A percentile compares a stretch with the other conserved stretches of the same genome.
These are phyloP conservation scores for Pelargonium australe DNA, from an alignment of 441 rosid species.

Conservation along the genomic window DNA sequence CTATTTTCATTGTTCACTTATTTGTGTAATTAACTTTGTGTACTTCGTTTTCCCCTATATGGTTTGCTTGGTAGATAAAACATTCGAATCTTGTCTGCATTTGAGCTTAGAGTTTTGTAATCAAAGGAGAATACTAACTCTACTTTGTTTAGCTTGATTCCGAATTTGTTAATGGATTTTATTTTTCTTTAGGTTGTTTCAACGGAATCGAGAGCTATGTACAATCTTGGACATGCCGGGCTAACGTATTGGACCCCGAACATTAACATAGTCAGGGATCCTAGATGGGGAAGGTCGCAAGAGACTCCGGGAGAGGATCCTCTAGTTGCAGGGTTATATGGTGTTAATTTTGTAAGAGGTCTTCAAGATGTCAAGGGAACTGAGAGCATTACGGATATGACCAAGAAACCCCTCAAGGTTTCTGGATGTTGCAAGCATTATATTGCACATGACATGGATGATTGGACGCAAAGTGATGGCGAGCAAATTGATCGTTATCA, in stretches of 20 bases:
- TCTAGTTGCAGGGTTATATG: constrained; percentile 32
- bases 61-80: too few relatives aligned
- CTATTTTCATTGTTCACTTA: too few relatives aligned
- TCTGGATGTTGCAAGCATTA: constrained; percentile 50
- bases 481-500: constrained; percentile 31
- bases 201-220: constrained; percentile 46
- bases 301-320: constrained; percentile 59
- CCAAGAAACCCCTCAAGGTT: constrained; percentile 32
- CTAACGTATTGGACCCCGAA: constrained; percentile 48
- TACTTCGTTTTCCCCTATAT: too few relatives aligned
- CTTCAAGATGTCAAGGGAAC: constrained; percentile 39
- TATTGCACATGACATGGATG: constrained; percentile 40
- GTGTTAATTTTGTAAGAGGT: constrained; percentile 37
- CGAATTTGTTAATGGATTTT: not conserved
- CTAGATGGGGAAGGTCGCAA: constrained; percentile 43
- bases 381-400: not conserved
- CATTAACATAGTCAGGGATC: constrained; percentile 40
- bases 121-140: too few relatives aligned
- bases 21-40: too few relatives aligned
- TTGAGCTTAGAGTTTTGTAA: not conserved
- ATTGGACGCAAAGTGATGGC: constrained; percentile 23
- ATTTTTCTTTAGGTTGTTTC: constrained; percentile 29
- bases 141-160: too few relatives aligned
- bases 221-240: constrained; percentile 39
- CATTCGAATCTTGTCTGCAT: too few relatives aligned